These are phyloP conservation scores for Xylaria flabelliformis DNA, from an alignment of 495 filamentous ascomycete species.

Conservation along the genomic window DNA sequence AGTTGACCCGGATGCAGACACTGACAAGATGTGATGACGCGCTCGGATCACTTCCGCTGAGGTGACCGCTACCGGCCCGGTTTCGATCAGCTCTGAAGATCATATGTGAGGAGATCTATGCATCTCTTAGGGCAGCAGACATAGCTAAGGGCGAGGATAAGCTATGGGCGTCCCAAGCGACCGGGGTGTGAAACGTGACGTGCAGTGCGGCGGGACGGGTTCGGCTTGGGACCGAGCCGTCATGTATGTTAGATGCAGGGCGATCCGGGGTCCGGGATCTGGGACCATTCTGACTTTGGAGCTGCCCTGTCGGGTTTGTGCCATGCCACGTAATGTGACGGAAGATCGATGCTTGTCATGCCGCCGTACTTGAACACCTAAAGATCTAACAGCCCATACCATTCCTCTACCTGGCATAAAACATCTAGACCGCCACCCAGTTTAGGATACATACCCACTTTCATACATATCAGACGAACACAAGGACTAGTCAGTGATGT, in stretches of 20 bases:
- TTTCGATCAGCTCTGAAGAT: conserved; percentile 7
- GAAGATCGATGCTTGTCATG: conserved; percentile 18
- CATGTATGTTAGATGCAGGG: conserved; percentile 25
- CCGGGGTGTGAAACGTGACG: conserved; percentile 26
- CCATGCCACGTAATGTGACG: conserved; percentile 6
- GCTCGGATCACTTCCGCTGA: background rate
- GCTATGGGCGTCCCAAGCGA: conserved; percentile 10
- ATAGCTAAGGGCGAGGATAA: background rate
- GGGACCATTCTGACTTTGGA: conserved; percentile 1
- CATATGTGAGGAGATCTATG: conserved; percentile 14
- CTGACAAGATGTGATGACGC: background rate
- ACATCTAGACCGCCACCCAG: background rate
- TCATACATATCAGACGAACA: conserved; percentile 6
- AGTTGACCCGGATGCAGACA: background rate
- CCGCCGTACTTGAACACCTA: conserved; percentile 1
- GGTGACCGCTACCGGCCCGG: conserved; percentile 4
- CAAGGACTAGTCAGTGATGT: background rate
- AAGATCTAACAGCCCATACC: background rate
- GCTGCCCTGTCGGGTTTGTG: conserved; percentile 9
- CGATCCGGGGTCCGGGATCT: conserved; percentile 20
- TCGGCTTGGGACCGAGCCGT: conserved; percentile 25
- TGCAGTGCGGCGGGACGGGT: conserved; percentile 13
- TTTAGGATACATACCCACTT: background rate
- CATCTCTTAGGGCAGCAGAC: background rate
- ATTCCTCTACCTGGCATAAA: conserved; percentile 7